Base-by-base conservation (phyloP, 2,329 filamentous ascomycete species). In the Pleoardoris graminearum region DNA sequence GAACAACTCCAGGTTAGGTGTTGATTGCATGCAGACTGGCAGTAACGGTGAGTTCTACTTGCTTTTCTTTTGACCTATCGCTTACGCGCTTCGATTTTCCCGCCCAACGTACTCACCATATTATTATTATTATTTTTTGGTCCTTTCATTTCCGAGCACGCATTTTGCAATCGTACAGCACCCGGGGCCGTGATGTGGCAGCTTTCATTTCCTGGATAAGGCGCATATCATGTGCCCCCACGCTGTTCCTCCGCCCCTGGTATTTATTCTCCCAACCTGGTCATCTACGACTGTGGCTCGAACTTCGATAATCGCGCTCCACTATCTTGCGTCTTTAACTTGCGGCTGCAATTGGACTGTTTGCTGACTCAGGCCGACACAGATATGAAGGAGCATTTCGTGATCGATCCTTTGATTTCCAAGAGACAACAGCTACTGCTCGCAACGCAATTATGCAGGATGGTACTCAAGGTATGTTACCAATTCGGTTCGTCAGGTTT, bases 371-470 rank as follows among this genome's bases (percentile, higher is more conserved):
- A 48, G 58, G 53, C 48, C 45, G 52, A 45, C 52, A 46, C 51
- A 86, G 87, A 97, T 77, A 99, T 99, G 94, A 92, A 89, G 79
- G 87, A 96, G 65, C 90, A 94, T 62, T 99, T 99, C 76, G 94
- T 97, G 62, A 97, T 99, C 72, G 94, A 99, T 72, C 95, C 94
- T 48, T 80, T 99, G 70, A 99, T 99, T 73, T 94, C 94, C 66
- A 99, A 99, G 84, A 89, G 90, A 77, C 92, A 97, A 79, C 94
- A 99, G 78, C 83, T 99, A 55, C 85, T 97, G 79, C 84, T 99
- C 61, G 94, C 94, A 27, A 99, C 95, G 47, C 94, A 99, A 80
- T 81, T 99, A 63, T 97, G 94, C 81, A 87, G 94, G 62, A 97
- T 99, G 93, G 70, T 73, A 38, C 62, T 73, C 54, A 66, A 84